phyloP scores from a whole-genome alignment of 805 yeast species.

The Tetrapisispora namnaoensis region DNA sequence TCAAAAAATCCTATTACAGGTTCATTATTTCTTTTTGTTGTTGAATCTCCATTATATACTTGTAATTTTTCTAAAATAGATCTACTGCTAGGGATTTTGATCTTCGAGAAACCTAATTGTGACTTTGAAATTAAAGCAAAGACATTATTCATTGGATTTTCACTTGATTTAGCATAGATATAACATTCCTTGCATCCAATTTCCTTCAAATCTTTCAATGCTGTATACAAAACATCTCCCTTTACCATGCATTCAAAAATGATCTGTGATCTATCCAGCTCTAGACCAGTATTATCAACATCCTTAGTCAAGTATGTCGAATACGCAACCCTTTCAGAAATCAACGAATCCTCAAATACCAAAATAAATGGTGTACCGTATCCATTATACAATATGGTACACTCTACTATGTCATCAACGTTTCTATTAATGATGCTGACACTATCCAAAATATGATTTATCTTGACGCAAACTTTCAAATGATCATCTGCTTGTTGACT shows the following conservation, averaged over 20 bases:
- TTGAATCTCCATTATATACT: conserved; percentile 25
- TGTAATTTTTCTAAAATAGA: conserved; percentile 52
- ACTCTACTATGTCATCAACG: conserved; percentile 31
- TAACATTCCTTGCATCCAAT: conserved; percentile 43
- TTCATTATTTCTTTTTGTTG: conserved; percentile 15
- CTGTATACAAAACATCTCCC: conserved; percentile 44
- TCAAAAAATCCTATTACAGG: conserved; percentile 41
- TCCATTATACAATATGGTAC: conserved; percentile 42
- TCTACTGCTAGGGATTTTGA: conserved; percentile 54
- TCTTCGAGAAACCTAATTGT: conserved; percentile 61
- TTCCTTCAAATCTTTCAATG: conserved; percentile 47
- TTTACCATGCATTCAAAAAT: conserved; percentile 43
- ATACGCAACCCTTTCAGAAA: conserved; percentile 50
- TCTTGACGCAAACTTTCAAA: conserved; percentile 34
- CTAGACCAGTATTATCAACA: conserved; percentile 30
- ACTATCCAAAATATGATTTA: conserved; percentile 41
- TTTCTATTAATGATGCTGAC: conserved; percentile 35
- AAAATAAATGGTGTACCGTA: conserved; percentile 45
- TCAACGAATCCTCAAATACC: conserved; percentile 43
- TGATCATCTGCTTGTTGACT: conserved; percentile 13
- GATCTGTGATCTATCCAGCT: conserved; percentile 35
- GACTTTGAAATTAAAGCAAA: conserved; percentile 53
- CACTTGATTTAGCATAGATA: conserved; percentile 33
- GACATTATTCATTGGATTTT: conserved; percentile 21
- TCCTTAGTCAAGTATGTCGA: conserved; percentile 35